Conservation (phyloP, 345 rosid species). For the Bruguiera parviflora region DNA sequence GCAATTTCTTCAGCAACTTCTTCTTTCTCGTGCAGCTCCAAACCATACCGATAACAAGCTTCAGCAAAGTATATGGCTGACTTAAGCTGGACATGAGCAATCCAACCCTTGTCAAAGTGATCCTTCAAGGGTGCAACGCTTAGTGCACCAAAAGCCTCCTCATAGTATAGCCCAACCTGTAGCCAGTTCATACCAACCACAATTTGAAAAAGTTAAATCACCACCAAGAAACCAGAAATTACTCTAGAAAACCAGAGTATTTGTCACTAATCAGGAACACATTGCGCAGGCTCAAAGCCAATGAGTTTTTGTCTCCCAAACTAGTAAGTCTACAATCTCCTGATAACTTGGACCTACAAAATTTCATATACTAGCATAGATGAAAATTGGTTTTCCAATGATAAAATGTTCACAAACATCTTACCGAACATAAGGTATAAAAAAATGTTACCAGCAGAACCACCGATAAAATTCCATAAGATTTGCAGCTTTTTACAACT, state of each 20-base stretch:
- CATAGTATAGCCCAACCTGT: constrained; percentile 88
- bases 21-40: constrained; percentile 95
- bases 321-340: neutral
- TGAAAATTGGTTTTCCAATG: too few species aligned
- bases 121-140: constrained; percentile 72
- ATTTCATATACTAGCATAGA: neutral
- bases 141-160: constrained; percentile 82
- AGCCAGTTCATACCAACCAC: constrained; percentile 7
- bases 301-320: neutral
- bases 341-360: neutral
- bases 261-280: neutral
- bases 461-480: too few species aligned
- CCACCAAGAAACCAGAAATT: neutral
- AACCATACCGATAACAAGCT: constrained; percentile 80
- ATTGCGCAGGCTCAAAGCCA: too few species aligned
- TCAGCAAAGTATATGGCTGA: constrained; percentile 77
- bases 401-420: too few species aligned
- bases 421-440: too few species aligned
- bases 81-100: constrained; percentile 87
- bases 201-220: neutral
- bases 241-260: neutral
- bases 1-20: constrained; percentile 95
- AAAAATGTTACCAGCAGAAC: too few species aligned
- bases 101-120: constrained; percentile 94
- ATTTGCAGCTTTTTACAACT: too few species aligned